Evolutionary conservation across 208 protist genomes (phyloP).

Genomic region (Trypanosoma platydactyli): DNA sequence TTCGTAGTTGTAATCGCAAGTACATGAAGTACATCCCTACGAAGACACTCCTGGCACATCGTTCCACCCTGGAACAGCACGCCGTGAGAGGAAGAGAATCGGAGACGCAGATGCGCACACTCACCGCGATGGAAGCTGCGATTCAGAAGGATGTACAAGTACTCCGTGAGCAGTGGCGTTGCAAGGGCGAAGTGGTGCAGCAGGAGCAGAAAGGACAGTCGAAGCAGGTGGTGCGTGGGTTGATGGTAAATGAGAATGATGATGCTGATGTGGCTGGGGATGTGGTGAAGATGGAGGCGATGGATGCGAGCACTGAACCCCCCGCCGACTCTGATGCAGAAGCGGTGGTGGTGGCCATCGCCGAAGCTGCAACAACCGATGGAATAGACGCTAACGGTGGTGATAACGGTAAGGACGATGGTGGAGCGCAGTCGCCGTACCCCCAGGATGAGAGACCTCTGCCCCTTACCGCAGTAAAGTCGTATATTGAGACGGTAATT

Average conservation of each 20-base stretch:
- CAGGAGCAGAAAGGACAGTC: background rate
- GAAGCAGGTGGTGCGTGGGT: background rate
- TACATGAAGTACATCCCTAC: constrained; percentile 41
- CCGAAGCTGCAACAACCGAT: background rate
- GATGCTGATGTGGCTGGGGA: too few species aligned
- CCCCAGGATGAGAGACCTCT: constrained; percentile 8
- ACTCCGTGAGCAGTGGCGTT: background rate
- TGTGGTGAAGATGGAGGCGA: too few species aligned
- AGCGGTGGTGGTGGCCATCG: too few species aligned
- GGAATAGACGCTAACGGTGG: background rate
- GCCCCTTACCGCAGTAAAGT: constrained; percentile 18
- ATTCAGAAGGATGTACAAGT: constrained; percentile 26
- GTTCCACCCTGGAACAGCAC: constrained; percentile 30
- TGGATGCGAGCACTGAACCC: too few species aligned
- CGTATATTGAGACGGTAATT: constrained; percentile 48
- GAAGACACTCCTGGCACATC: constrained; percentile 29
- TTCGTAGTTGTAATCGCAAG: constrained; percentile 33
- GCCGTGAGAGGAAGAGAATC: constrained; percentile 21
- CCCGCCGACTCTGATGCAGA: too few species aligned
- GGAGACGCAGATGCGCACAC: background rate
- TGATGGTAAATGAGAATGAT: too few species aligned
- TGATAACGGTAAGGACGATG: background rate
- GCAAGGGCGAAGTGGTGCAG: background rate
- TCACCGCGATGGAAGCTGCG: constrained; percentile 24
- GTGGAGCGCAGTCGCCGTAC: background rate